Conservation (phyloP, 768 basidiomycete species). For the Obba rivulosa region DNA sequence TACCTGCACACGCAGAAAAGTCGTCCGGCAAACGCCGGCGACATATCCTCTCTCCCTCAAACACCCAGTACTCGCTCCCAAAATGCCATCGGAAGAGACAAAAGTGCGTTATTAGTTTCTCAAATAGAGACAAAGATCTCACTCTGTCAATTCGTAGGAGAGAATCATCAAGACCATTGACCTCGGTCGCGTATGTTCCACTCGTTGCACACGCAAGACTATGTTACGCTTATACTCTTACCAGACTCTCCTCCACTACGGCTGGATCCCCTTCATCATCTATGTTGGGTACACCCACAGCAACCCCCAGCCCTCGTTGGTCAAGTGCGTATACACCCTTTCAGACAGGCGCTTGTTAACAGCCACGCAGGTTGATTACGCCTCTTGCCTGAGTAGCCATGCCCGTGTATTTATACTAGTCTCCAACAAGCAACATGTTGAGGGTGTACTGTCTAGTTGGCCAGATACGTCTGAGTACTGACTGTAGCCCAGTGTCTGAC, state of each 20-base stretch:
- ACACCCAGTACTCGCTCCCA: slow-evolving; percentile 15
- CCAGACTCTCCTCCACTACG: slow-evolving; percentile 88
- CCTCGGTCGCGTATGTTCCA: slow-evolving; percentile 63
- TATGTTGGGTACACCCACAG: slow-evolving; percentile 92
- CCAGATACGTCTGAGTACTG: neutral
- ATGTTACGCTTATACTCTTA: neutral
- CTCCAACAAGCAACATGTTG: neutral
- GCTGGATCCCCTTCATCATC: slow-evolving; percentile 96
- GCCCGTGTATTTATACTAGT: slow-evolving; percentile 14
- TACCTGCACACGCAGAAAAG: slow-evolving; percentile 17
- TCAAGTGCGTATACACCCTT: slow-evolving; percentile 67
- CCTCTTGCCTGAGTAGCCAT: slow-evolving; percentile 69
- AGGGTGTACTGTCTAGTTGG: neutral
- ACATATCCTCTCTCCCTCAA: slow-evolving; percentile 30
- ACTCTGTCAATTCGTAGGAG: slow-evolving; percentile 44
- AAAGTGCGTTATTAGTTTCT: slow-evolving; percentile 48
- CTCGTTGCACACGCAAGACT: neutral
- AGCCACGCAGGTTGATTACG: slow-evolving; percentile 70
- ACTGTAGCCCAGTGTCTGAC: neutral
- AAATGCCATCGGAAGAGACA: slow-evolving; percentile 89
- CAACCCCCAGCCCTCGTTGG: slow-evolving; percentile 90
- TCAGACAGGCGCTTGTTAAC: slow-evolving; percentile 1
- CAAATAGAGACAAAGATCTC: neutral
- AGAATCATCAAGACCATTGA: slow-evolving; percentile 78
- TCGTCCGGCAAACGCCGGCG: slow-evolving; percentile 24